Percentiles rank a stretch among this genome's conserved stretches.
Conservation (phyloP, 805 yeast species). For the Candida boidinii region DNA sequence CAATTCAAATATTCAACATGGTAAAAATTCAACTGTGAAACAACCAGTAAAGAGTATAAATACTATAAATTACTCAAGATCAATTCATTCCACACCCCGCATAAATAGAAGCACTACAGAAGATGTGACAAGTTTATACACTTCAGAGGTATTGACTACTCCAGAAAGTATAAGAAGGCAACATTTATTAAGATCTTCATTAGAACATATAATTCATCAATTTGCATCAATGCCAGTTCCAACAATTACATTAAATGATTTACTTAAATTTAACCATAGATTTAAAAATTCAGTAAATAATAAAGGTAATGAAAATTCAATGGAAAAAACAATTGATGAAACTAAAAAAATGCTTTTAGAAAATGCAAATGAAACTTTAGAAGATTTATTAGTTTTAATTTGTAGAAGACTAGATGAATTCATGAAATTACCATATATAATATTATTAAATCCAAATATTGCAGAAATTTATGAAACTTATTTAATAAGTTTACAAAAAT, state of each 20-base stretch:
- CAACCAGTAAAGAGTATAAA: too few relatives aligned
- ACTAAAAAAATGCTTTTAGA: constrained; percentile 27
- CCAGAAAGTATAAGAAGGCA: constrained; percentile 5
- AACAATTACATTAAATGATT: constrained; percentile 40
- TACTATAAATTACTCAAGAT: too few relatives aligned
- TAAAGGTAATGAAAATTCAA: too few relatives aligned
- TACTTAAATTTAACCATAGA: constrained; percentile 39
- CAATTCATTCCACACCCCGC: too few relatives aligned
- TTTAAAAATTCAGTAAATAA: constrained; percentile 20
- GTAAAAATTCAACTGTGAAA: too few relatives aligned
- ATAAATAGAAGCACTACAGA: not conserved
- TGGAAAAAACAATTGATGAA: too few relatives aligned
- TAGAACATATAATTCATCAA: constrained; percentile 50
- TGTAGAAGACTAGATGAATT: constrained; percentile 67
- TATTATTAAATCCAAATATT: constrained; percentile 79
- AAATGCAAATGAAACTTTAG: constrained; percentile 48
- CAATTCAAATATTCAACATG: too few relatives aligned
- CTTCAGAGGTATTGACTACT: too few relatives aligned
- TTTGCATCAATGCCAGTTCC: constrained; percentile 47
- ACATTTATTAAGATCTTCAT: constrained; percentile 12
- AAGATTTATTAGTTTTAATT: constrained; percentile 48
- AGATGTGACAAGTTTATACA: not conserved
- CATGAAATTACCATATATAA: constrained; percentile 72
- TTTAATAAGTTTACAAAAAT: constrained; percentile 53
- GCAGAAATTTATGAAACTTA: constrained; percentile 70